Evolutionary conservation across 139 green algal genomes (phyloP).

Genomic region (Yamagishiella unicocca): DNA sequence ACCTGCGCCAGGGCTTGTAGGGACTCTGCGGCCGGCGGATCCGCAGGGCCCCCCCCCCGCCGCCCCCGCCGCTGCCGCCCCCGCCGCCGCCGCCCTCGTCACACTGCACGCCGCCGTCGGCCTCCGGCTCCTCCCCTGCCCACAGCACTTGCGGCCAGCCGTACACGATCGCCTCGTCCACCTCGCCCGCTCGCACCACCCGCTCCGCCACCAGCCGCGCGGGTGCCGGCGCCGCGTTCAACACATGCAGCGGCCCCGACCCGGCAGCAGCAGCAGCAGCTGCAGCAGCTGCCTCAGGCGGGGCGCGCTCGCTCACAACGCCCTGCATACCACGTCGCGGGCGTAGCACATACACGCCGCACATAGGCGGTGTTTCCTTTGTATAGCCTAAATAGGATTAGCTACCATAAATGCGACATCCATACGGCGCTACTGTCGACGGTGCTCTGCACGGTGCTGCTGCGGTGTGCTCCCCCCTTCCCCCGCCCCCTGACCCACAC

Average conservation of each 20-base stretch:
- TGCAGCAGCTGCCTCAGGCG: neutral
- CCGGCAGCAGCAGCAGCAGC: neutral
- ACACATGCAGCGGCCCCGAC: neutral
- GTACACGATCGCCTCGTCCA: constrained; percentile 21
- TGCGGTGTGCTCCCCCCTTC: neutral
- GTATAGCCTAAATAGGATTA: no score
- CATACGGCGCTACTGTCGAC: no score
- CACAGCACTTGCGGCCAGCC: constrained; percentile 31
- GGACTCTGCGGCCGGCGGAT: neutral
- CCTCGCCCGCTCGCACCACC: neutral
- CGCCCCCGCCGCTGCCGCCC: neutral
- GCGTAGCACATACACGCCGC: neutral
- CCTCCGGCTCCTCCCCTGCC: neutral
- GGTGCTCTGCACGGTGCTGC: no score
- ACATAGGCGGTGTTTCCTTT: no score
- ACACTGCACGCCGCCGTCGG: neutral
- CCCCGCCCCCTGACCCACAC: neutral
- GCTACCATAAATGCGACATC: no score
- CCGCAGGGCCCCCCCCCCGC: no score
- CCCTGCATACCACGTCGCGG: neutral
- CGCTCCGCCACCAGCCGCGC: constrained; percentile 1
- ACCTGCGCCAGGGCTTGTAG: neutral
- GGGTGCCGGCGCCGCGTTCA: neutral
- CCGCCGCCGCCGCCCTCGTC: neutral
- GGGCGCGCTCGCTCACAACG: neutral